Evolutionary conservation across 805 yeast species (phyloP).

Genomic region (Sugiyamaella valdiviana): DNA sequence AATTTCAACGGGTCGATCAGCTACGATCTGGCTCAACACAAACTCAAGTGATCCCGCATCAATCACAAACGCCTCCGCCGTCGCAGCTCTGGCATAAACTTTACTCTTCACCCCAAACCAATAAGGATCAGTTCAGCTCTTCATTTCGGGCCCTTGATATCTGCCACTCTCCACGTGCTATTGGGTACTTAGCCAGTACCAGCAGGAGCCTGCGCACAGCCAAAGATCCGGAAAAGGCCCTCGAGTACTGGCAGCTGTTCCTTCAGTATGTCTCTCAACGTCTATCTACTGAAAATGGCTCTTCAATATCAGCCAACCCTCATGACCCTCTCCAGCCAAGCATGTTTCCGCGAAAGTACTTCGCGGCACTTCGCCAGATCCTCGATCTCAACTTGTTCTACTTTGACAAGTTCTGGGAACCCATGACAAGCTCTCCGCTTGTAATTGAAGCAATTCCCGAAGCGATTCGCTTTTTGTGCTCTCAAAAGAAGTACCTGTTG

Average conservation of each 20-base stretch:
- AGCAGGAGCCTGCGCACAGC: too few relatives aligned
- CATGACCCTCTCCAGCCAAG: background rate
- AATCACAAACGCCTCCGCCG: too few relatives aligned
- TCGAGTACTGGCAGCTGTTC: background rate
- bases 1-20: too few relatives aligned
- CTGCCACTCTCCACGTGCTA: background rate
- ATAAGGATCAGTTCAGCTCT: background rate
- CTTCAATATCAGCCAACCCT: background rate
- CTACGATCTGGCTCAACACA: too few relatives aligned
- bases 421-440: slow-evolving; percentile 5
- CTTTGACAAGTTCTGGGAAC: slow-evolving; percentile 11
- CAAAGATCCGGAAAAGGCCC: background rate
- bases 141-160: background rate
- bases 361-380: background rate
- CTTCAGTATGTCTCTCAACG: background rate
- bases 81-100: too few relatives aligned
- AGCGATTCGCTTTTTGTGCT: slow-evolving; percentile 5
- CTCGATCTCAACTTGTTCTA: background rate
- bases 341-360: background rate
- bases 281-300: background rate
- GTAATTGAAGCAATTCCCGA: slow-evolving; percentile 10
- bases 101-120: background rate
- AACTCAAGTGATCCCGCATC: too few relatives aligned
- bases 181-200: too few relatives aligned
- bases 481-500: background rate